These are phyloP conservation scores for Cardamine chenopodiifolia DNA, from an alignment of 345 rosid species.

Conservation along the genomic window DNA sequence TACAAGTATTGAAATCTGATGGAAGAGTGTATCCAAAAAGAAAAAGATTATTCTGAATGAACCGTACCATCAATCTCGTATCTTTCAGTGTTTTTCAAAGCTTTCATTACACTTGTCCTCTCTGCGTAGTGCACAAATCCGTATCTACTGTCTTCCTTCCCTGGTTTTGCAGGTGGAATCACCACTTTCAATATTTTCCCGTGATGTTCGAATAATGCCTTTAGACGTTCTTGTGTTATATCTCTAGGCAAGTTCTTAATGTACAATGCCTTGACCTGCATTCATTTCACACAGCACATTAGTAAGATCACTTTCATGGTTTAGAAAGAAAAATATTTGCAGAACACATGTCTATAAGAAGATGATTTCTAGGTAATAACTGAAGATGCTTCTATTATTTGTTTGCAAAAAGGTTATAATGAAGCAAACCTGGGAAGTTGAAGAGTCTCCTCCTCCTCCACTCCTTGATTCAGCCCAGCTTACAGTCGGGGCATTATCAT, in stretches of 20 bases:
- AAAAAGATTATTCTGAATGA: neutral
- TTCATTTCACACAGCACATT: neutral
- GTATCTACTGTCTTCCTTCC: constrained; percentile 82
- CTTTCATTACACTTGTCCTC: constrained; percentile 88
- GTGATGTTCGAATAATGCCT: constrained; percentile 73
- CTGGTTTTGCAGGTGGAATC: constrained; percentile 83
- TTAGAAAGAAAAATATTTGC: neutral
- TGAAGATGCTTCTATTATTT: constrained; percentile 3
- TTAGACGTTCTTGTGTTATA: constrained; percentile 71
- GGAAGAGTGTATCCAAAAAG: constrained; percentile 7
- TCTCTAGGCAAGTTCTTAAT: constrained; percentile 87
- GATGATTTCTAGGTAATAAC: constrained; percentile 14
- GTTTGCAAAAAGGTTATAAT: constrained; percentile 10
- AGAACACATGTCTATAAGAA: neutral
- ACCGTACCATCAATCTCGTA: constrained; percentile 82
- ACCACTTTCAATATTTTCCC: constrained; percentile 84
- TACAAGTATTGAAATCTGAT: neutral
- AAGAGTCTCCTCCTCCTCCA: constrained; percentile 76
- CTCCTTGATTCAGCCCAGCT: constrained; percentile 96
- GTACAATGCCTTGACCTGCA: constrained; percentile 88
- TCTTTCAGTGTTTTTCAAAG: constrained; percentile 79
- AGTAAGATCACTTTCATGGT: constrained; percentile 13
- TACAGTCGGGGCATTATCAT: constrained; percentile 82
- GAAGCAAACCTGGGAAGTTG: constrained; percentile 70
- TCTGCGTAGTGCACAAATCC: constrained; percentile 95